These are phyloP conservation scores for Yamadazyma scolyti DNA, from an alignment of 805 yeast genomes.

Conservation along the genomic window DNA sequence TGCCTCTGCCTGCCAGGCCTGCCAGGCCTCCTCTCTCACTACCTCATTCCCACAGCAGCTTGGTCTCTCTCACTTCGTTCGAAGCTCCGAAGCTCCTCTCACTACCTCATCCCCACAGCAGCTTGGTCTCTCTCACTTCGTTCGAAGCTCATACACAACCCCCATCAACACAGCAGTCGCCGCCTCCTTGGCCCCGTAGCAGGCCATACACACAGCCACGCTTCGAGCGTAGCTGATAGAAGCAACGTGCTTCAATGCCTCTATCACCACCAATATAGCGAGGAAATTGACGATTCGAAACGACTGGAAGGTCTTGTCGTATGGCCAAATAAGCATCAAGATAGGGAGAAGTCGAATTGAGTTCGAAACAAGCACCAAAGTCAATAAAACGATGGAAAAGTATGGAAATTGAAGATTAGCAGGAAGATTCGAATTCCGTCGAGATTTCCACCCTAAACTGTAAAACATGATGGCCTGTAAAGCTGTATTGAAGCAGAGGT, in stretches of 20 bases:
- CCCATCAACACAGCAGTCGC: conserved; percentile 5
- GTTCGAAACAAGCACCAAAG: conserved; percentile 71
- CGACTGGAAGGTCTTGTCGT: conserved; percentile 68
- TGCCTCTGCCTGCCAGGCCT: too few relatives aligned
- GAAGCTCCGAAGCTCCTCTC: too few relatives aligned
- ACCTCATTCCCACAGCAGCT: too few relatives aligned
- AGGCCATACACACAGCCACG: conserved; percentile 11
- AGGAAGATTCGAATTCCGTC: conserved; percentile 8
- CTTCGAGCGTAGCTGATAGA: conserved; percentile 15
- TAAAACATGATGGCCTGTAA: conserved; percentile 23
- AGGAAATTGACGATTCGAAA: conserved; percentile 56
- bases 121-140: too few relatives aligned
- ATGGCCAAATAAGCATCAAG: conserved; percentile 94
- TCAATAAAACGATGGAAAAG: conserved; percentile 44
- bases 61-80: too few relatives aligned
- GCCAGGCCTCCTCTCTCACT: too few relatives aligned
- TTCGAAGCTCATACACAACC: too few relatives aligned
- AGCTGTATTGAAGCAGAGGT: conserved; percentile 34
- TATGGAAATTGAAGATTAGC: conserved; percentile 3
- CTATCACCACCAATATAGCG: conserved; percentile 61
- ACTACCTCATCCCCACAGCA: too few relatives aligned
- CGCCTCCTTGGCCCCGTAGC: conserved; percentile 13
- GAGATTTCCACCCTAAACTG: conserved; percentile 3
- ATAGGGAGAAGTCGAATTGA: conserved; percentile 85
- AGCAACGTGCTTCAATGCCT: conserved; percentile 41